Conservation (phyloP, 352 stramenopile genomes). For the Phytophthora sp. region DNA sequence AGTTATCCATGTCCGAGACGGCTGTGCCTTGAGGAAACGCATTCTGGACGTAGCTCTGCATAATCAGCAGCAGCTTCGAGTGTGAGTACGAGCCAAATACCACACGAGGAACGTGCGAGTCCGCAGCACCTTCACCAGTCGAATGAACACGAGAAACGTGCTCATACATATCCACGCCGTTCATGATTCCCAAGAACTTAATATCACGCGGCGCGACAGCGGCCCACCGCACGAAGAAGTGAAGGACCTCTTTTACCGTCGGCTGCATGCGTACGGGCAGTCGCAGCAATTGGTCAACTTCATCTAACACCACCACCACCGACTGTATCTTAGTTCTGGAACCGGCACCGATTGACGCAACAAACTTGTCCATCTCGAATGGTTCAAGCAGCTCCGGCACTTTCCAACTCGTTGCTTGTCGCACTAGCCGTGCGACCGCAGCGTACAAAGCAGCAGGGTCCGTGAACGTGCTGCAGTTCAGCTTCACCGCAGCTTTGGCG, state of each 20-base stretch:
- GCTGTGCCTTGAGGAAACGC: neutral
- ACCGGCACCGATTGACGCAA: constrained; percentile 14
- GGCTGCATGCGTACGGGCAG: constrained; percentile 45
- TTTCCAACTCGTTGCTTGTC: constrained; percentile 23
- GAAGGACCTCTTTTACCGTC: constrained; percentile 57
- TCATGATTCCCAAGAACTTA: constrained; percentile 75
- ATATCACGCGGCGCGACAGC: constrained; percentile 36
- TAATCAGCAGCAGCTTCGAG: constrained; percentile 53
- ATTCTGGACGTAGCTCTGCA: constrained; percentile 44
- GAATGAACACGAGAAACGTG: constrained; percentile 47
- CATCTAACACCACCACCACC: constrained; percentile 62
- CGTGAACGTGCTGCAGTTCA: constrained; percentile 77
- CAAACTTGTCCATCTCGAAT: constrained; percentile 54
- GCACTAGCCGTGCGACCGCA: constrained; percentile 36
- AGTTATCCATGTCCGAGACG: neutral
- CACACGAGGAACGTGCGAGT: constrained; percentile 42
- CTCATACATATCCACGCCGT: constrained; percentile 77
- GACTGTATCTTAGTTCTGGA: neutral
- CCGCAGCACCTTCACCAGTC: constrained; percentile 2
- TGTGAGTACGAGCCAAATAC: constrained; percentile 70
- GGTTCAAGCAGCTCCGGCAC: constrained; percentile 46
- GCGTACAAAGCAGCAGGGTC: constrained; percentile 53
- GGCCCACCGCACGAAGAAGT: constrained; percentile 67
- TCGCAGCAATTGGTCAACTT: constrained; percentile 69
- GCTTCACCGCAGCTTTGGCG: constrained; percentile 35